Evolutionary conservation across 169 alveolate genomes (phyloP).

Genomic region (Cryptosporidium sp.): DNA sequence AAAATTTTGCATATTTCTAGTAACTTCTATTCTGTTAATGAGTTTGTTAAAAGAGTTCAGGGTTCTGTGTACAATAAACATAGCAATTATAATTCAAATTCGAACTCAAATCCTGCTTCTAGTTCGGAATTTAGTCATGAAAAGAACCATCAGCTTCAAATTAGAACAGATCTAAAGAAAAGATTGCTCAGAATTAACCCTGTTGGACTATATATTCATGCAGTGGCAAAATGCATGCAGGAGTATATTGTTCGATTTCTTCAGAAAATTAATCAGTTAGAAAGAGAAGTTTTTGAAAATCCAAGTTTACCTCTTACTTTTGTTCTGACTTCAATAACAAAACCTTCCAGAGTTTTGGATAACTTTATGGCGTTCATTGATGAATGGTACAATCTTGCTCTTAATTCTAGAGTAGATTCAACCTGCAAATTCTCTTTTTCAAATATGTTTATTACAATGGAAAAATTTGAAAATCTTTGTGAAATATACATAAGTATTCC

Average conservation of each 20-base stretch:
- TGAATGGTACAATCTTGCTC: constrained; percentile 39
- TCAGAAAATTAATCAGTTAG: constrained; percentile 39
- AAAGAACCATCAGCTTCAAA: not conserved
- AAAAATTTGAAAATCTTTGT: constrained; percentile 36
- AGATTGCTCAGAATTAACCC: constrained; percentile 56
- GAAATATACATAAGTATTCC: constrained; percentile 59
- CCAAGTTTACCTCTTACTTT: constrained; percentile 52
- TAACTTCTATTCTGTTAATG: constrained; percentile 48
- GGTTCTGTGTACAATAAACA: constrained; percentile 6
- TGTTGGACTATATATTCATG: constrained; percentile 54
- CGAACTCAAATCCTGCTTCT: not conserved
- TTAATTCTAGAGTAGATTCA: constrained; percentile 11
- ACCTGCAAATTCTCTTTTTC: constrained; percentile 51
- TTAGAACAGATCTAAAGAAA: constrained; percentile 1
- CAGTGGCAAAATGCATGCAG: constrained; percentile 32
- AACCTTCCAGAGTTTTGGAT: constrained; percentile 18
- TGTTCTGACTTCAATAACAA: constrained; percentile 26
- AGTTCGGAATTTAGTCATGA: not conserved
- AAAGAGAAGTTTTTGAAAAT: constrained; percentile 37
- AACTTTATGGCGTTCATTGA: constrained; percentile 47
- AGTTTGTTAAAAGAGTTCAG: constrained; percentile 24
- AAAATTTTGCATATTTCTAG: constrained; percentile 37
- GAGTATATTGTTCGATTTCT: constrained; percentile 42
- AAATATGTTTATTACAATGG: constrained; percentile 19
- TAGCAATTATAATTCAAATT: not conserved